Evolutionary conservation across 208 protist genomes (phyloP), one percentile per base, ranked within the genome.

Genomic region (Leptomonas pyrrhocoris): DNA sequence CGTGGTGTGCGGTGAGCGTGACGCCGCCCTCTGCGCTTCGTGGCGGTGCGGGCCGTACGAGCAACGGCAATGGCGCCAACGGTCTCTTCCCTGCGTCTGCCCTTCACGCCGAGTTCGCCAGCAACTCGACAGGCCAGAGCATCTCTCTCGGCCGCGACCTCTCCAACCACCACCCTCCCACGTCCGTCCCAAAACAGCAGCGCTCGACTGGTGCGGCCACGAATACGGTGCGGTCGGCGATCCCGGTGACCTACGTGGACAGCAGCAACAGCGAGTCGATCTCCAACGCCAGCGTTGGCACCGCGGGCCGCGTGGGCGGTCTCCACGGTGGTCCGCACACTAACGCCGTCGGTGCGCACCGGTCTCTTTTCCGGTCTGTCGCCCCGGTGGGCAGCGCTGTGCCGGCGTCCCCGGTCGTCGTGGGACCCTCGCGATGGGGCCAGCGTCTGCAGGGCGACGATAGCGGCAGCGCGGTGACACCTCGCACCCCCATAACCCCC

Each of bases 401-500:
- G 38, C 50, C 48, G 16, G 23, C 23, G 19, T 43, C 63, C 6
- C 36, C 63, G 25, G 6, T 46, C 6, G 18, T 21, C 16, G 61
- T 21, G 19, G 56, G 13, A 12, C 42, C 45, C 18, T 49, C 34
- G 16, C 62, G n/a, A 48, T 66, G 63, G 71, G 30, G 19, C 36
- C 48, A 45, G 50, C 27, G 30, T 15, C 23, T 23, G 21, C 34
- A 31, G 27, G 68, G 48, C 43, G 49, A 69, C 16, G 27, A 38
- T 34, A 49, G 62, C 36, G 11, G 53, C 31, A 28, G 18, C 15
- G 12, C 16, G 36, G 45, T 48, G 56, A 40, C 21, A 0, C 57
- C 28, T 15, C 31, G 19, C 19, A 25, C 53, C 2, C 80, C 80
- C 4, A 55, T 60, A 36, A 81, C 80, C 3, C 81, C 80, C 2